A percentile compares a stretch with the other conserved stretches of the same genome.
phyloP scores from a whole-genome alignment of 2,329 filamentous ascomycete genomes.

The Talaromyces marneffei region DNA sequence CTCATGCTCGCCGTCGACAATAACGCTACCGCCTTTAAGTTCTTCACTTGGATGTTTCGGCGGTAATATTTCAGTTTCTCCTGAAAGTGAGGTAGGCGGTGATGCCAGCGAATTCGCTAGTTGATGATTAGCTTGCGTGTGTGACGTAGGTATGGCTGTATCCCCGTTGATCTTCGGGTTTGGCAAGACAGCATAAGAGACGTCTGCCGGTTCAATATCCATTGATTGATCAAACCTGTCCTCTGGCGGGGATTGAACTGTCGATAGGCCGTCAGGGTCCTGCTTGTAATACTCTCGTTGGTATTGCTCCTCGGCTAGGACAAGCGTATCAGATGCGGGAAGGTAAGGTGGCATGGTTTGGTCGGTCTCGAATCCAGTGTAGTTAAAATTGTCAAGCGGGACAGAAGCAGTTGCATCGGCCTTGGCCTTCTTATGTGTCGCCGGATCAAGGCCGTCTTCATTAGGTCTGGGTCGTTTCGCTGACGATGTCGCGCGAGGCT shows the following conservation, averaged over 20 bases:
- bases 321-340: constrained; percentile 13
- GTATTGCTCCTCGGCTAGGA: constrained; percentile 13
- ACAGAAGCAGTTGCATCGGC: constrained; percentile 30
- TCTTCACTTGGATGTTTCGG: constrained; percentile 22
- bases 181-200: constrained; percentile 34
- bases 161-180: constrained; percentile 32
- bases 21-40: constrained; percentile 17
- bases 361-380: constrained; percentile 19
- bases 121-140: constrained; percentile 25
- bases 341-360: constrained; percentile 16
- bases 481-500: constrained; percentile 53
- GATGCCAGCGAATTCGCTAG: constrained; percentile 38
- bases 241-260: constrained; percentile 13
- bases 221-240: constrained; percentile 15
- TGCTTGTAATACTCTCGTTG: background rate
- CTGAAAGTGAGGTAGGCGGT: constrained; percentile 40
- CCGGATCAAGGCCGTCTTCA: constrained; percentile 31
- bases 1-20: constrained; percentile 23
- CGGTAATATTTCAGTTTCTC: constrained; percentile 34
- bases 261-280: constrained; percentile 4
- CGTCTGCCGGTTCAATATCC: constrained; percentile 21
- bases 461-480: constrained; percentile 48
- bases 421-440: constrained; percentile 30
- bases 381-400: constrained; percentile 20
- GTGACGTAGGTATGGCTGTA: constrained; percentile 24